These are phyloP conservation scores for Rhytidhysteron rufulum DNA, from an alignment of 2,329 filamentous ascomycete species.

Conservation along the genomic window DNA sequence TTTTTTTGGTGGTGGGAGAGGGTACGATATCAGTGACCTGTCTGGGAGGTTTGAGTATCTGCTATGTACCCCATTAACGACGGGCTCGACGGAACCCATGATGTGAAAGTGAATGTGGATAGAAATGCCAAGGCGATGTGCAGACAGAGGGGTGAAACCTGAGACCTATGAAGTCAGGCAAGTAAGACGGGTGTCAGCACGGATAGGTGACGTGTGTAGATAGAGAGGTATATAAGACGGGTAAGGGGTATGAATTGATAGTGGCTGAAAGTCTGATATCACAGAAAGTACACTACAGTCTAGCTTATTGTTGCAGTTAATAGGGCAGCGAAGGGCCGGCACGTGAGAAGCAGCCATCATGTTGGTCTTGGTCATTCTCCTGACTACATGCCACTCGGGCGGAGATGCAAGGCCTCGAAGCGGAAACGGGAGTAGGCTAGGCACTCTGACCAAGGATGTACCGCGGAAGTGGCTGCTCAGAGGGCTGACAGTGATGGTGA, in stretches of 20 bases:
- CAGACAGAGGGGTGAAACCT: too few relatives aligned
- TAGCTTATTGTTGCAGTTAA: conserved; percentile 7
- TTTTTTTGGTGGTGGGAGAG: conserved; percentile 62
- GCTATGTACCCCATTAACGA: conserved; percentile 25
- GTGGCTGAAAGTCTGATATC: conserved; percentile 9
- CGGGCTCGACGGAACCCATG: conserved; percentile 26
- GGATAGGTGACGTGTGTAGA: too few relatives aligned
- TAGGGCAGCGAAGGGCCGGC: conserved; percentile 3
- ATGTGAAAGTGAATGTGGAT: conserved; percentile 12
- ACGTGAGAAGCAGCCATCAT: background rate
- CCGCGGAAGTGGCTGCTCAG: conserved; percentile 3
- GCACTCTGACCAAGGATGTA: background rate
- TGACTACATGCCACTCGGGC: conserved; percentile 12
- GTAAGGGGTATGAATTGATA: background rate
- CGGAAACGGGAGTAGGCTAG: conserved; percentile 1
- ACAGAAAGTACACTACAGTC: too few relatives aligned
- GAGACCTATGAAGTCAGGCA: background rate
- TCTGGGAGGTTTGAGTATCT: conserved; percentile 10
- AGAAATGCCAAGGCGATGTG: too few relatives aligned
- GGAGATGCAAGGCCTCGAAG: conserved; percentile 11
- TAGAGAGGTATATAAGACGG: too few relatives aligned
- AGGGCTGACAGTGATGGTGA: conserved; percentile 7
- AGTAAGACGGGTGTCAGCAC: background rate
- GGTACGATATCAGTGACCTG: conserved; percentile 47
- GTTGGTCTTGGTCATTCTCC: conserved; percentile 14